Evolutionary conservation across 1,139 yeast species (phyloP), one percentile per base, ranked within the genome.

Genomic region (Protomyces macrosporus): DNA sequence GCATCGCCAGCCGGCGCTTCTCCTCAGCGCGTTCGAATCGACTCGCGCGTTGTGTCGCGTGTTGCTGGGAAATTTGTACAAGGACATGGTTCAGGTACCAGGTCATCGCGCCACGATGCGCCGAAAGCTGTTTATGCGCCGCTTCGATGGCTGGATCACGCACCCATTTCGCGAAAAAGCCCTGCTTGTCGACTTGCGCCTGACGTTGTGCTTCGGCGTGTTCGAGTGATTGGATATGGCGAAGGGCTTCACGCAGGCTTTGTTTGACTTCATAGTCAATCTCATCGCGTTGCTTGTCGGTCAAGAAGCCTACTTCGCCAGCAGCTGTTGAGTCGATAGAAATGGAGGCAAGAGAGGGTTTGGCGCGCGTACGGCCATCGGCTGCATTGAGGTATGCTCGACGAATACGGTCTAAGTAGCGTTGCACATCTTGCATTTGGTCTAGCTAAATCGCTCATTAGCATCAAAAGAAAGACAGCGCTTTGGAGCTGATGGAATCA

Each of bases 211-310:
- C 23, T 45, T 56, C 55, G 32, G 62, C 67, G 34, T 65, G 71
- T 62, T 77, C 79, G 54, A 78, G 71, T n/a, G 71, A 68, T 45
- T 76, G 71, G 53, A 77, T 71, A 36, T 73, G 68, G 12, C 70
- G 66, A 67, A 74, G 71, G 60, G 76, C 76, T 53, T 71, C 71
- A 67, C 77, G 78, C 35, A 78, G 68, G 45, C 75, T 72, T 58
- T 70, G 67, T 35, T 75, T 70, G 14, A 77, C 74, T 61, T 76
- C 78, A 65, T 74, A 75, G 69, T 78, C 81, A 53, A 78, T 74
- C 34, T 76, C 78, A 65, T 77, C 79, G 35, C 77, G 70, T 60
- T 78, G 77, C 48, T 72, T 70, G 48, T 77, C 79, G 5, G 76
- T 73, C 67, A 77, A 61, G 55, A 55, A 56, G 36, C 35, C 52